Evolutionary conservation across 805 yeast genomes (phyloP), one percentile per base, ranked within the genome.

Genomic region (Lipomyces yamanashiensis): DNA sequence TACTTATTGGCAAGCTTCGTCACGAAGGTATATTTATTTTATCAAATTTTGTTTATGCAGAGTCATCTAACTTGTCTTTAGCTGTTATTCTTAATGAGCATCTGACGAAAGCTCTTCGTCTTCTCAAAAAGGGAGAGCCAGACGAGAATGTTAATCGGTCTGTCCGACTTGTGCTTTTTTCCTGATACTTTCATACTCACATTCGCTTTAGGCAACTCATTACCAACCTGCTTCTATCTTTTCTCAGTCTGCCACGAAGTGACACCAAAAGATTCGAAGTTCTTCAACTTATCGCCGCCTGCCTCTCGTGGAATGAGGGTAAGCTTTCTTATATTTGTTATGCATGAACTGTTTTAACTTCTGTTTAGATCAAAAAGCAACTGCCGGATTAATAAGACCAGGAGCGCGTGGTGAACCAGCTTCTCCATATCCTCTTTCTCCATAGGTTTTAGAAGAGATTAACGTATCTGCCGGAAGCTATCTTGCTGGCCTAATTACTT

Each of bases 251-350:
- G 37, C 97, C 97, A 6, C 81, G 99, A 65, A 97, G 95, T 1
- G 99, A 95, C 74, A 84, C 96, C 8, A 93, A 92, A 77, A 92
- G 95, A 76, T 95, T 89, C 74, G 98, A 95, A 80, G 96, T 95
- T 3, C 80, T 95, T 54, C 89, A 85, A 73, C 82, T 95, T 64
- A 88, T 95, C 48, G 84, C 96, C 10, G 89, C 90, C 64, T 87
- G 88, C 69, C 79, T 95, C 63, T 88, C 84, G 63, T 95, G 99
- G 99, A 93, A 89, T 75, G 95, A 90, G 55, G 86, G 66, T 63
- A 44, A n/a, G 56, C 10, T 8, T 15, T 19, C 15, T 21, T 39
- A 40, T 50, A 28, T 36, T 19, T 19, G 13, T 15, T 19, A 39
- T 23, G 17, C n/a, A 21, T 15, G 19, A 49, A 17, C n/a, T 13